phyloP scores from a whole-genome alignment of 2,329 filamentous ascomycete species.

The Periconia sp. region DNA sequence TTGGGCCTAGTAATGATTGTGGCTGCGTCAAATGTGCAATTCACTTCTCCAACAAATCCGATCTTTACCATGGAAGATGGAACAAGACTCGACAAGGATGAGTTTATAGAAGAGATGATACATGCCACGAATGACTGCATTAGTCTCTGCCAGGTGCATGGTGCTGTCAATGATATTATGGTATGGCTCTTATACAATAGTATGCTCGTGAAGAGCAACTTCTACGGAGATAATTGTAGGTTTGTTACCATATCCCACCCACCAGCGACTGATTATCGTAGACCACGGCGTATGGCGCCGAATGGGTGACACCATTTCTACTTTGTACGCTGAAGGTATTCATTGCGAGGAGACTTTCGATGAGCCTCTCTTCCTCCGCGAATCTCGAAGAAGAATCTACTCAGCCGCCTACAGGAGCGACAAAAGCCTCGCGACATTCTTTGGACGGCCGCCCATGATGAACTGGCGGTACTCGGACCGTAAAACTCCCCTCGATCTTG shows the following conservation, averaged over 20 bases:
- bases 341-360: conserved; percentile 39
- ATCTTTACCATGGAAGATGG: conserved; percentile 40
- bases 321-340: conserved; percentile 40
- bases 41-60: conserved; percentile 35
- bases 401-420: conserved; percentile 38
- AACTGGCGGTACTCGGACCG: conserved; percentile 40
- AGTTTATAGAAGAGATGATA: conserved; percentile 42
- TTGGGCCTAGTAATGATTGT: conserved; percentile 37
- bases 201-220: conserved; percentile 38
- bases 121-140: conserved; percentile 45
- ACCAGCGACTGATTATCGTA: conserved; percentile 16
- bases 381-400: conserved; percentile 37
- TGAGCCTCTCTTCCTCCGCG: conserved; percentile 40
- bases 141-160: conserved; percentile 41
- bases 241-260: background rate
- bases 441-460: conserved; percentile 45
- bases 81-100: conserved; percentile 34
- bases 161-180: conserved; percentile 45
- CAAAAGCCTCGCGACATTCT: conserved; percentile 42
- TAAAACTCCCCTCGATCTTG: conserved; percentile 37
- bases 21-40: conserved; percentile 37
- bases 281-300: conserved; percentile 45
- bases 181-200: conserved; percentile 40
- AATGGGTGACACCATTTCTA: conserved; percentile 34
- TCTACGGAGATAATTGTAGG: conserved; percentile 44